Percentiles rank a stretch among this genome's conserved stretches.
phyloP scores from a whole-genome alignment of 139 green algal species.

The Tetradesmus lagerheimii region DNA sequence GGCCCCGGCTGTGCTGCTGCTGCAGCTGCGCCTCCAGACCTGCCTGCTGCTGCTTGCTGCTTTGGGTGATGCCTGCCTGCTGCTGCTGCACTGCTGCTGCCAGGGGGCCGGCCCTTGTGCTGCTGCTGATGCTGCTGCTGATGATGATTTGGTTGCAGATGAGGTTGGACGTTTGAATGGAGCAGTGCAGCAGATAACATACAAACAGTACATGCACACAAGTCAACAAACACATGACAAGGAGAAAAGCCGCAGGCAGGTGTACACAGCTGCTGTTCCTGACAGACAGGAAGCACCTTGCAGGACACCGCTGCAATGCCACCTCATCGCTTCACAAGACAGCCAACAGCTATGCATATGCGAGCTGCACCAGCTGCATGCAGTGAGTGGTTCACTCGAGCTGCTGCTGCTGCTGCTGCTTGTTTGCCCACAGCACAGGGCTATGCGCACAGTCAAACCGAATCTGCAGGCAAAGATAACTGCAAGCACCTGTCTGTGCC shows the following conservation, averaged over 20 bases:
- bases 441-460: not conserved
- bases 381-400: not conserved
- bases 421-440: not conserved
- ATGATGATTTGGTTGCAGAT: not conserved
- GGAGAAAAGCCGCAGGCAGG: not conserved
- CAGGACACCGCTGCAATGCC: not conserved
- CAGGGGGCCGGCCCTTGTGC: not conserved
- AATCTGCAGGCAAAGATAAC: not conserved
- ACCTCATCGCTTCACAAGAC: no score
- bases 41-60: constrained; percentile 14
- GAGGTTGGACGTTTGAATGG: not conserved
- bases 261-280: not conserved
- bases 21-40: not conserved
- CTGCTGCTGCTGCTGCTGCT: not conserved
- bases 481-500: constrained; percentile 14
- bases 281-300: no score
- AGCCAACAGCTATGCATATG: not conserved
- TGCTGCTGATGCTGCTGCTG: constrained; percentile 16
- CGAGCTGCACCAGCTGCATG: no score
- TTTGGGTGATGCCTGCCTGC: not conserved
- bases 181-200: not conserved
- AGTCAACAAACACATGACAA: not conserved
- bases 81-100: not conserved
- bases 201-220: not conserved
- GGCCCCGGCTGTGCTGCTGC: constrained; percentile 6